These are phyloP conservation scores for Bathelium albidoporum DNA, from an alignment of 495 filamentous ascomycete species.

Conservation along the genomic window DNA sequence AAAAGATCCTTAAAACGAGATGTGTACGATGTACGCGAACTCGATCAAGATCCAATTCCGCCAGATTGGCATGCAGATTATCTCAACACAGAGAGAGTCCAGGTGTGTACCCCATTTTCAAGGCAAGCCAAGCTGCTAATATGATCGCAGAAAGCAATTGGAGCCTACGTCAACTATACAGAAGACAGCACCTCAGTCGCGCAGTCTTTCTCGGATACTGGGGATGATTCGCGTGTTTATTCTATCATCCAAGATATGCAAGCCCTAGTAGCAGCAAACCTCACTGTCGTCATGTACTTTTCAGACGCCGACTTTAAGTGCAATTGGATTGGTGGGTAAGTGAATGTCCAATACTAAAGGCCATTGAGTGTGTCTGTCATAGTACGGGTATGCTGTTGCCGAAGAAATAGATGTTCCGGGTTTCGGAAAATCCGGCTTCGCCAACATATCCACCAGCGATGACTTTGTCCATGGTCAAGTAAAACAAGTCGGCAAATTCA, in stretches of 20 bases:
- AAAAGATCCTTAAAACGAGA: conserved; percentile 43
- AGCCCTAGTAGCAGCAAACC: conserved; percentile 38
- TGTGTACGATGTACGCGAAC: conserved; percentile 52
- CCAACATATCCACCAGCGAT: conserved; percentile 45
- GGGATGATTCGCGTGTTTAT: conserved; percentile 45
- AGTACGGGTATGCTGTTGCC: conserved; percentile 25
- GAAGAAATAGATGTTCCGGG: conserved; percentile 37
- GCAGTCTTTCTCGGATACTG: conserved; percentile 44
- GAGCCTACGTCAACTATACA: conserved; percentile 48
- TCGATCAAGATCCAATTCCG: conserved; percentile 39
- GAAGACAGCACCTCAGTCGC: conserved; percentile 37
- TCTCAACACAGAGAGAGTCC: conserved; percentile 2
- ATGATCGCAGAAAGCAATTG: conserved; percentile 42
- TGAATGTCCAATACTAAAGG: conserved; percentile 10
- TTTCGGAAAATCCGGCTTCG: conserved; percentile 42
- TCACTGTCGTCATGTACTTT: conserved; percentile 46
- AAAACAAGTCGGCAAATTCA: conserved; percentile 57
- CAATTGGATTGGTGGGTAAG: conserved; percentile 48
- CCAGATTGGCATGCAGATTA: conserved; percentile 2
- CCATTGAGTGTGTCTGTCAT: background rate
- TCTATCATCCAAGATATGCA: conserved; percentile 41
- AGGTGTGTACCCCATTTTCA: background rate
- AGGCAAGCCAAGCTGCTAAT: background rate
- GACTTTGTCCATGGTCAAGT: conserved; percentile 54
- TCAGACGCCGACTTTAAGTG: conserved; percentile 56